Conservation (phyloP, 345 rosid genomes). For the Camelina neglecta region DNA sequence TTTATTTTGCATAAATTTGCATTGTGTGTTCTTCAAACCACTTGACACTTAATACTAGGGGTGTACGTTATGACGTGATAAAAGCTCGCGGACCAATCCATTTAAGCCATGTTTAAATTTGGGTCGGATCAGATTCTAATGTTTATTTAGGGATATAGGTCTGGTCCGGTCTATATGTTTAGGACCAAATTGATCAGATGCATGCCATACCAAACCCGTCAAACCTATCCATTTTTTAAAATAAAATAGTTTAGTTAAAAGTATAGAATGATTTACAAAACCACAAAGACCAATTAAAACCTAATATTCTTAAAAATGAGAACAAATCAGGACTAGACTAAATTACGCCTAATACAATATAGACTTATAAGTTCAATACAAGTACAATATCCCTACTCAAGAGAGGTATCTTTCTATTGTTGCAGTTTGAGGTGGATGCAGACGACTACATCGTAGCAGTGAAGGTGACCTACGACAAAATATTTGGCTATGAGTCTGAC, state of each 20-base stretch:
- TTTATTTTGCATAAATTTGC: background rate
- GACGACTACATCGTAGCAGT: conserved; percentile 27
- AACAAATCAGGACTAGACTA: background rate
- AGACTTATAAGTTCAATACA: background rate
- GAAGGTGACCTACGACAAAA: conserved; percentile 15
- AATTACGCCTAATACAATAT: too few species aligned
- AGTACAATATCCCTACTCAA: background rate
- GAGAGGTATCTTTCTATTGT: background rate
- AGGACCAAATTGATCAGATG: background rate
- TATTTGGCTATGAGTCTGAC: conserved; percentile 18
- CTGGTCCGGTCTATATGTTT: background rate
- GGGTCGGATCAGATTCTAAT: background rate
- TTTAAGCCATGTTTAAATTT: background rate
- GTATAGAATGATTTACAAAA: background rate
- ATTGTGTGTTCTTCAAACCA: background rate
- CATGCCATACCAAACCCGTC: background rate
- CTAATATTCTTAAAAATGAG: background rate
- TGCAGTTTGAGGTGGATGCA: conserved; percentile 18
- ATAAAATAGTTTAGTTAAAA: background rate
- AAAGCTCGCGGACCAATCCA: background rate
- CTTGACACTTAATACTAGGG: background rate
- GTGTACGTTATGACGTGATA: background rate
- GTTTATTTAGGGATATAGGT: background rate
- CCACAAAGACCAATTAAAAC: background rate
- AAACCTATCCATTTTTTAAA: background rate